phyloP scores from a whole-genome alignment of 805 yeast genomes.

The Kodamaea kakaduensis region DNA sequence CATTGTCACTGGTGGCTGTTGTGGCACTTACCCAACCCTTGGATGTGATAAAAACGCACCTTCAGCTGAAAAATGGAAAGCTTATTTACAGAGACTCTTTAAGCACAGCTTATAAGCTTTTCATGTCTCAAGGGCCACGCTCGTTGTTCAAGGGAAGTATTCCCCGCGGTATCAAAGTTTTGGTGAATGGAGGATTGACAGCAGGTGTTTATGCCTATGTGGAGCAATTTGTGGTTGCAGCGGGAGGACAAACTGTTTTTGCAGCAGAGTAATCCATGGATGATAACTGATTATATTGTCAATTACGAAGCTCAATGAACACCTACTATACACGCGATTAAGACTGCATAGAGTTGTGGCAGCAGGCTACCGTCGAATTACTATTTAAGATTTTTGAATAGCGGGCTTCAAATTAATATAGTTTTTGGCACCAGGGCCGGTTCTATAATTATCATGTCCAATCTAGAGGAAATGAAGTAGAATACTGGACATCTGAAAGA shows the following conservation, averaged over 20 bases:
- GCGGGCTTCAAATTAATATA: no score
- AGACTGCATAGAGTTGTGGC: no score
- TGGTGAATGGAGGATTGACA: conserved; percentile 67
- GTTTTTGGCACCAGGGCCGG: no score
- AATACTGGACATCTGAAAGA: no score
- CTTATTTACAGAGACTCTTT: conserved; percentile 56
- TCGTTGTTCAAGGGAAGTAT: conserved; percentile 35
- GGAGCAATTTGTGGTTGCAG: conserved; percentile 42
- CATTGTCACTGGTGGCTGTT: conserved; percentile 65
- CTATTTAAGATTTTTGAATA: no score
- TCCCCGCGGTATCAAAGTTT: conserved; percentile 68
- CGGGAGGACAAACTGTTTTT: conserved; percentile 33
- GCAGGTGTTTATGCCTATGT: conserved; percentile 58
- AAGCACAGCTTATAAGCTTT: conserved; percentile 37
- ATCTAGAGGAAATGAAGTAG: no score
- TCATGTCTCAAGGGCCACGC: conserved; percentile 29
- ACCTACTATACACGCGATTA: no score
- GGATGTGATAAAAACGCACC: conserved; percentile 78
- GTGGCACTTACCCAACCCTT: conserved; percentile 82
- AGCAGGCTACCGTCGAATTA: no score
- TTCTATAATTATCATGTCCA: no score
- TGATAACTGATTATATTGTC: background rate
- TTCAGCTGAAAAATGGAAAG: conserved; percentile 74
- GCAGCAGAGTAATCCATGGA: conserved; percentile 10
- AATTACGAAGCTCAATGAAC: no score